Evolutionary conservation across 2,329 filamentous ascomycete species (phyloP), one percentile per base, ranked within the genome.

Genomic region (Colletotrichum tofieldiae): DNA sequence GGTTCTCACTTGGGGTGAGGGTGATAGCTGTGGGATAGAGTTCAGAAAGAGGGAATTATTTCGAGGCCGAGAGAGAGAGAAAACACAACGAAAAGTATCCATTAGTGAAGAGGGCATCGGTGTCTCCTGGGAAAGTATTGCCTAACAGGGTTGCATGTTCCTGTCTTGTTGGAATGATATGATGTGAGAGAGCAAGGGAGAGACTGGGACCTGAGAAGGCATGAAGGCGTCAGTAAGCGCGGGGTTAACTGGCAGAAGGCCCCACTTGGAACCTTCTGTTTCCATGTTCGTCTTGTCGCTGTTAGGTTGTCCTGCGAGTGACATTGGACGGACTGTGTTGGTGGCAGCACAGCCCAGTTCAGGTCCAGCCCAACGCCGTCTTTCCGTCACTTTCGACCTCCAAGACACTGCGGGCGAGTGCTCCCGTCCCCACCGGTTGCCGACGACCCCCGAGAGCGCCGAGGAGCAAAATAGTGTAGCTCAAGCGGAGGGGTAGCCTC

Each of bases 381-480:
- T 65, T 59, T 56, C 49, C 56, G 55, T 67, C 56, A 32, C 39
- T 62, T n/a, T 20, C 16, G 35, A 45, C 45, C 29, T 32, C 47
- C 29, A 32, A 39, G 35, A 58, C 23, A 45, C 43, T 32, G n/a
- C 47, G 32, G 12, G 51, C 26, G 58, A 26, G 41, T 37, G 6
- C 18, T 39, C 58, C 39, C 60, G 59, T 64, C 62, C 35, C 61
- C 67, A 65, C 67, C 26, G 56, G 56, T 58, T 62, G 55, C 62
- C 67, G 63, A 70, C 63, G 67, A 47, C 63, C 23, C 55, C 67
- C 67, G 67, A 66, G 65, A 56, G 54, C 67, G 26, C 54, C 63
- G 67, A 71, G 39, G 54, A n/a, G 16, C 49, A 41, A 64, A 68
- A 68, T 29, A 68, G n/a, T n/a, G n/a, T n/a, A n/a, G 49, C 59